phyloP scores from a whole-genome alignment of 2,329 filamentous ascomycete species.

The Botrytis cinerea region DNA sequence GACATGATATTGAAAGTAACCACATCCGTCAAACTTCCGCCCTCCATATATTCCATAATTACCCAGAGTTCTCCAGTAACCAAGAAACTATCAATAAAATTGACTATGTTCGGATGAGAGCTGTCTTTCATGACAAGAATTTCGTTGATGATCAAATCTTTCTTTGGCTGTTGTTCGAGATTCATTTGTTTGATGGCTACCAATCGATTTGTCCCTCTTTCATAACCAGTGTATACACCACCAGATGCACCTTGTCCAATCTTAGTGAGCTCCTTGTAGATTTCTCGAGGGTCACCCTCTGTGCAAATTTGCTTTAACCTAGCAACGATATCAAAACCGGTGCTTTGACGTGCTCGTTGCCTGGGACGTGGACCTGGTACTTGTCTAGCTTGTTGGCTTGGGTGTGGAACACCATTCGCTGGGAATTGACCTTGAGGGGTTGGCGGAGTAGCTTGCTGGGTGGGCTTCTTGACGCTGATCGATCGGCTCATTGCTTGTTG shows the following conservation, averaged over 20 bases:
- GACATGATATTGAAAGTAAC: slow-evolving; percentile 99
- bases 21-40: slow-evolving; percentile 94
- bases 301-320: slow-evolving; percentile 88
- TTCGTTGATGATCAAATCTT: slow-evolving; percentile 98
- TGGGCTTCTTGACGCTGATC: slow-evolving; percentile 43
- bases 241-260: slow-evolving; percentile 97
- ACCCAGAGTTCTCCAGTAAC: slow-evolving; percentile 93
- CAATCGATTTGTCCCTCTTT: slow-evolving; percentile 78
- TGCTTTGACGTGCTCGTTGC: slow-evolving; percentile 77
- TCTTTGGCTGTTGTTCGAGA: slow-evolving; percentile 96
- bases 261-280: slow-evolving; percentile 86
- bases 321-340: slow-evolving; percentile 76
- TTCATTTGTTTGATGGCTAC: slow-evolving; percentile 99
- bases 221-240: slow-evolving; percentile 90
- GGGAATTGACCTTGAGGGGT: slow-evolving; percentile 54
- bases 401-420: slow-evolving; percentile 44
- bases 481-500: slow-evolving; percentile 39
- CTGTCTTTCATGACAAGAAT: slow-evolving; percentile 99
- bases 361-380: slow-evolving; percentile 67
- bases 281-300: slow-evolving; percentile 81
- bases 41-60: slow-evolving; percentile 99
- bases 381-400: slow-evolving; percentile 39
- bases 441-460: slow-evolving; percentile 50
- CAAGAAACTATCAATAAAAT: slow-evolving; percentile 97
- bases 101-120: slow-evolving; percentile 97